phyloP scores from a whole-genome alignment of 2,329 filamentous ascomycete genomes.

The Colletotrichum sp. region DNA sequence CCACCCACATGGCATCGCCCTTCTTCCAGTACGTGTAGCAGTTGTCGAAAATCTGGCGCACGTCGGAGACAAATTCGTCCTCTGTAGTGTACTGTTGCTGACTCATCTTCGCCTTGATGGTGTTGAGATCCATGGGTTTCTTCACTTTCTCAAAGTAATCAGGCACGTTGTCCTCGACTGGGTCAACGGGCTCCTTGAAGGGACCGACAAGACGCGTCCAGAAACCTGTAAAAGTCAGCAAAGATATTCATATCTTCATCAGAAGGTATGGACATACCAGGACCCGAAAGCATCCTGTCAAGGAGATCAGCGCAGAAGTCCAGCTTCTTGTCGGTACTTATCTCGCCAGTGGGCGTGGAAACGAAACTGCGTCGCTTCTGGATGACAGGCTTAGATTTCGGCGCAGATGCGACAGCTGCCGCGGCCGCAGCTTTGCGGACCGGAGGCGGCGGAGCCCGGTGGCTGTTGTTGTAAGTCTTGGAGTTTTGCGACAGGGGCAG shows the following conservation, averaged over 20 bases:
- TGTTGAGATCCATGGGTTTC: slow-evolving; percentile 65
- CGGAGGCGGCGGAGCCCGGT: slow-evolving; percentile 22
- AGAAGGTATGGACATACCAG: slow-evolving; percentile 44
- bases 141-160: slow-evolving; percentile 67
- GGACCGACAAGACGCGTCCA: slow-evolving; percentile 70
- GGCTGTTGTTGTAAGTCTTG: not conserved
- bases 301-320: slow-evolving; percentile 64
- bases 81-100: slow-evolving; percentile 53
- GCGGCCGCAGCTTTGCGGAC: slow-evolving; percentile 28
- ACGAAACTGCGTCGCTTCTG: slow-evolving; percentile 39
- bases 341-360: slow-evolving; percentile 24
- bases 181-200: slow-evolving; percentile 65
- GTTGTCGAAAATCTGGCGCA: slow-evolving; percentile 67
- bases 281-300: slow-evolving; percentile 65
- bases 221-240: slow-evolving; percentile 50
- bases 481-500: slow-evolving; percentile 21
- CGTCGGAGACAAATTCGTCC: slow-evolving; percentile 60
- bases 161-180: slow-evolving; percentile 60
- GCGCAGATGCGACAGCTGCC: slow-evolving; percentile 21
- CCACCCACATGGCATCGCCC: slow-evolving; percentile 57
- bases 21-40: slow-evolving; percentile 69
- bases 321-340: slow-evolving; percentile 43
- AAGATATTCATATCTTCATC: not conserved
- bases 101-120: slow-evolving; percentile 66
- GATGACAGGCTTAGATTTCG: slow-evolving; percentile 33